Base-by-base conservation (phyloP, 2,329 filamentous ascomycete genomes). In the Exophiala spinifera region DNA sequence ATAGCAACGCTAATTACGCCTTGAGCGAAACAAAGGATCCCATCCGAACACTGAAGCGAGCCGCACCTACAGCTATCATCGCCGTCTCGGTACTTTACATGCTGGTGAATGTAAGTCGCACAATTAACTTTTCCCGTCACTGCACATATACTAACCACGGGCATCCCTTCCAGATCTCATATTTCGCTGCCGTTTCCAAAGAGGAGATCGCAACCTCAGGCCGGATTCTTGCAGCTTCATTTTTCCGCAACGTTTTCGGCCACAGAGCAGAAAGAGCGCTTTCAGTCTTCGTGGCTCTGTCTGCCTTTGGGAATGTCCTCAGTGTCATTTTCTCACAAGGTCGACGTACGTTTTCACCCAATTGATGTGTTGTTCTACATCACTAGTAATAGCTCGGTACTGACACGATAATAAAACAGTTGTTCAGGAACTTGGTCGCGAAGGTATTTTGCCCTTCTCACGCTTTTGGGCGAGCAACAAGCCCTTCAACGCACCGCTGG, bases 401-500 rank as follows among this genome's bases (percentile, higher is more conserved):
- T 73, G 72, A 55, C 59, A 46, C 7, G 67, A 70, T 58, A 20
- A 75, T 57, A 14, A 75, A 13, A 20, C 14, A 56, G 53, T 83
- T 15, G 82, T 83, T 42, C 72, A 75, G 57, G 85, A 88, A 66
- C 73, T 89, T 42, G 86, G 82, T 1, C 87, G 86, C 63, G 86
- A 89, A 63, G 85, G 85, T 0, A 72, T 89, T 4, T 64, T 89
- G 13, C 86, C 86, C 0, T 86, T 79, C 51, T 83, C 81, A 56
- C 75, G 76, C 2, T 80, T 89, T 66, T 88, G 83, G 82, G 85
- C 85, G 0, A 87, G 83, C 3, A 85, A 84, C 64, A 81, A 79
- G 69, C 86, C 86, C 0, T 86, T 84, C 57, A 82, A 84, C 52
- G 69, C 71, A 1, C 74, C 73, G 53, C 69, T 70, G 40, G 58